These are phyloP conservation scores for Candida dajiaensis DNA, from an alignment of 805 yeast species.

Conservation along the genomic window DNA sequence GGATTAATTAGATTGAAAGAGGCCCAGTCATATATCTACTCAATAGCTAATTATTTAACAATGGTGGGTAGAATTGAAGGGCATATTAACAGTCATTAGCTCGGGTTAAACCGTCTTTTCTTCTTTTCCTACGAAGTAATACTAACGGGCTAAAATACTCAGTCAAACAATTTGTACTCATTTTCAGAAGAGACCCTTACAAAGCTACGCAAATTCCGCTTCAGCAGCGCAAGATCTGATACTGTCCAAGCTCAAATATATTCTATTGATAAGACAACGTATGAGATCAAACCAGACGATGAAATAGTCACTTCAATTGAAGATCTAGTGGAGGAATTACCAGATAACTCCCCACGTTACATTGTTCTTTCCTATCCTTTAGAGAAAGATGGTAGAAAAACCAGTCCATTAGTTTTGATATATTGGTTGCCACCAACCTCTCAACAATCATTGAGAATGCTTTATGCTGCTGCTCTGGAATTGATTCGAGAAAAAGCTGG, in stretches of 20 bases:
- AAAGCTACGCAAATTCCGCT: conserved; percentile 64
- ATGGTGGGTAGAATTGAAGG: neutral
- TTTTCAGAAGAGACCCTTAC: conserved; percentile 57
- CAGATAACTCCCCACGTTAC: conserved; percentile 77
- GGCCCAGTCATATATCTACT: too few species aligned
- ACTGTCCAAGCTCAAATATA: conserved; percentile 50
- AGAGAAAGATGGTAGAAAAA: conserved; percentile 65
- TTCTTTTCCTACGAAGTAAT: too few species aligned
- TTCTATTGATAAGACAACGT: conserved; percentile 48
- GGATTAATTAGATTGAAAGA: too few species aligned
- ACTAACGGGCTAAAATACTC: neutral
- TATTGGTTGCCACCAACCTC: conserved; percentile 87
- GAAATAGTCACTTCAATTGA: conserved; percentile 44
- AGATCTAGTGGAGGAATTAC: conserved; percentile 68
- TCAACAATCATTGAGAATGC: conserved; percentile 78
- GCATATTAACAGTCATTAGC: too few species aligned
- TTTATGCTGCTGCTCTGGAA: conserved; percentile 89
- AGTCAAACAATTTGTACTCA: conserved; percentile 52
- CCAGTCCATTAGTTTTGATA: conserved; percentile 70
- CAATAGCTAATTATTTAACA: too few species aligned
- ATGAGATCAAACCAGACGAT: conserved; percentile 45
- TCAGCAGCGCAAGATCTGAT: conserved; percentile 60
- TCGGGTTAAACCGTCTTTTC: too few species aligned
- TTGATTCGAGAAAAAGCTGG: conserved; percentile 57
- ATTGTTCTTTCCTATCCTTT: conserved; percentile 73